phyloP scores from a whole-genome alignment of 345 rosid genomes.

The Populus nigra region DNA sequence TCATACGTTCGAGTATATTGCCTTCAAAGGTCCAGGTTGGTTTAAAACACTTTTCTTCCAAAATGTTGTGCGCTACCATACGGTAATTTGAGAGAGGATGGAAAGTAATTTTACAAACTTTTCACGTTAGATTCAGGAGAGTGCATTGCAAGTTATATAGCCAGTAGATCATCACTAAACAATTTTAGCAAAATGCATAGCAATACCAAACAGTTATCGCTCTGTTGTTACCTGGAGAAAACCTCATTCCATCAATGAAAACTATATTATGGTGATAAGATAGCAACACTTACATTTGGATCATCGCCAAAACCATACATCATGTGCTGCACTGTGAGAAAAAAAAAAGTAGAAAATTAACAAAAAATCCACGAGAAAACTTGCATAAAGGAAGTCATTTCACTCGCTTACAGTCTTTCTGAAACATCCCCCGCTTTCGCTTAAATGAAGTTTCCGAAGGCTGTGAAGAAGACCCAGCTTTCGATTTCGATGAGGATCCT shows the following conservation, averaged over 20 bases:
- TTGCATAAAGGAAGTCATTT: not conserved
- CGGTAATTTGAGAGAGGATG: no score
- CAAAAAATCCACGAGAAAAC: not conserved
- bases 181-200: no score
- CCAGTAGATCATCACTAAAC: no score
- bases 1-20: no score
- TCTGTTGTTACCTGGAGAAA: no score
- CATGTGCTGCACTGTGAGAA: constrained; percentile 81
- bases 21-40: no score
- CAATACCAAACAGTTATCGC: no score
- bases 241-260: not conserved
- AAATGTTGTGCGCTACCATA: no score
- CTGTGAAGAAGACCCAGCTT: constrained; percentile 58
- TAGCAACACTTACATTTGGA: constrained; percentile 52
- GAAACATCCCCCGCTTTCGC: constrained; percentile 79
- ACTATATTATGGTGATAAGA: not conserved
- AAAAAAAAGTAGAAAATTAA: not conserved
- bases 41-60: no score
- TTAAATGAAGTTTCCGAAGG: constrained; percentile 61
- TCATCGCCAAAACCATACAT: constrained; percentile 97
- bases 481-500: constrained; percentile 55
- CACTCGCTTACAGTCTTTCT: constrained; percentile 66
- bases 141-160: no score
- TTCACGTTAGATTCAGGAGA: no score
- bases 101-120: no score